These are phyloP conservation scores for Catenaria anguillulae DNA, from an alignment of 371 early-diverging fungal genomes.

Conservation along the genomic window DNA sequence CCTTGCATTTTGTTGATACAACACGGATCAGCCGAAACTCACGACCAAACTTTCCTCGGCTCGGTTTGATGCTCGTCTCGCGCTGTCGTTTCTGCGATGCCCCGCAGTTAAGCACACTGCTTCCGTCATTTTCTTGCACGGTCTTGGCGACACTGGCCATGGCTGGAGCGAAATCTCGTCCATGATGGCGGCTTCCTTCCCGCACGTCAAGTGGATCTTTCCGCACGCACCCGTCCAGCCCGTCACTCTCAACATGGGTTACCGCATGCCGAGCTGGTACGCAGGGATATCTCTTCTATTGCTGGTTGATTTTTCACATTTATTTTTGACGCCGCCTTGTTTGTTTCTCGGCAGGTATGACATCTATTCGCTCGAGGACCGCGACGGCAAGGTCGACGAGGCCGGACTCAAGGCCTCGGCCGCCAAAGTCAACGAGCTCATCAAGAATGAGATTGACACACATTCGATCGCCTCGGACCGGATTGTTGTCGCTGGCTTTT, in stretches of 20 bases:
- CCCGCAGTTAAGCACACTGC: conserved; percentile 27
- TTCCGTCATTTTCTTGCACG: conserved; percentile 39
- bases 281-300: too few species aligned
- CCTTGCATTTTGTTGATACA: not conserved
- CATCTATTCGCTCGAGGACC: conserved; percentile 37
- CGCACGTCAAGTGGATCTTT: conserved; percentile 66
- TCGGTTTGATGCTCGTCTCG: too few species aligned
- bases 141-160: conserved; percentile 36
- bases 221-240: conserved; percentile 74
- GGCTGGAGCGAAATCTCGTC: conserved; percentile 23
- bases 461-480: conserved; percentile 62
- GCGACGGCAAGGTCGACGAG: conserved; percentile 51
- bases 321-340: conserved; percentile 7
- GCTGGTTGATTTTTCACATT: conserved; percentile 11
- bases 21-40: not conserved
- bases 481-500: conserved; percentile 88
- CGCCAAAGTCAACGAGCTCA: conserved; percentile 45
- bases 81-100: not conserved
- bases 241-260: conserved; percentile 70
- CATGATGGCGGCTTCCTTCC: conserved; percentile 36
- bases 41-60: too few species aligned
- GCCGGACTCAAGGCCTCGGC: conserved; percentile 54
- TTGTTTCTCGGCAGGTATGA: conserved; percentile 58
- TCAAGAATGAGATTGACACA: conserved; percentile 57
- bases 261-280: conserved; percentile 73